Percentiles rank a stretch among this genome's conserved stretches.
Evolutionary conservation across 441 rosid species (phyloP).

Genomic region (Jatropha podagrica): DNA sequence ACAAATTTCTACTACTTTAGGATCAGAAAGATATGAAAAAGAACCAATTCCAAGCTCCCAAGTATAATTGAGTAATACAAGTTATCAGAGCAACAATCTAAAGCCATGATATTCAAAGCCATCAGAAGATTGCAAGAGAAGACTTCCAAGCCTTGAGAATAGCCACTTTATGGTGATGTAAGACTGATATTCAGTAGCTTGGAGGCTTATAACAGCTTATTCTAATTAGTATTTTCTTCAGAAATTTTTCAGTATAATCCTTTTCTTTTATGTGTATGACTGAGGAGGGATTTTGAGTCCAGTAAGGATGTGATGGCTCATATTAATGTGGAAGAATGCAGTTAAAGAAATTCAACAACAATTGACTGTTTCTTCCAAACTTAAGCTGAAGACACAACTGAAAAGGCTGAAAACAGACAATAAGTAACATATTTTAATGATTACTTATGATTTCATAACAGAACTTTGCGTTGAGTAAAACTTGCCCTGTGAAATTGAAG

Average conservation of each 20-base stretch:
- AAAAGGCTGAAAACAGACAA: background rate
- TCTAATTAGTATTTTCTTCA: background rate
- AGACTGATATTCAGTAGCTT: background rate
- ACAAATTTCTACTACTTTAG: background rate
- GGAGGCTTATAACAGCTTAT: background rate
- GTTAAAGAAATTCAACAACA: background rate
- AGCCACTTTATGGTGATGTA: background rate
- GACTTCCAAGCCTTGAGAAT: background rate
- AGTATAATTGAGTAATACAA: background rate
- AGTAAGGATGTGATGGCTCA: background rate
- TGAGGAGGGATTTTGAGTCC: background rate
- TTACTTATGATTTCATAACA: background rate
- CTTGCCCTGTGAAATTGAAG: conserved; percentile 78
- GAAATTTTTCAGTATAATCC: background rate
- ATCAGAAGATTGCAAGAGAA: background rate
- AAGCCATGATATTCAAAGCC: background rate
- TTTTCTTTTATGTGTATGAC: background rate
- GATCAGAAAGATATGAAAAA: background rate
- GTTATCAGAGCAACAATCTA: background rate
- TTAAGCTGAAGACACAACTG: background rate
- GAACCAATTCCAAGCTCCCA: background rate
- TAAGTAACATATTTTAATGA: background rate
- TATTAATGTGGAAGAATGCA: background rate
- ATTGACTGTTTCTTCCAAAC: background rate
- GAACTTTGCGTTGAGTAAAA: conserved; percentile 15